Percentiles rank a stretch among this genome's conserved stretches.
Conservation (phyloP, 2,329 filamentous ascomycete genomes). For the Ceratocystis harringtonii region DNA sequence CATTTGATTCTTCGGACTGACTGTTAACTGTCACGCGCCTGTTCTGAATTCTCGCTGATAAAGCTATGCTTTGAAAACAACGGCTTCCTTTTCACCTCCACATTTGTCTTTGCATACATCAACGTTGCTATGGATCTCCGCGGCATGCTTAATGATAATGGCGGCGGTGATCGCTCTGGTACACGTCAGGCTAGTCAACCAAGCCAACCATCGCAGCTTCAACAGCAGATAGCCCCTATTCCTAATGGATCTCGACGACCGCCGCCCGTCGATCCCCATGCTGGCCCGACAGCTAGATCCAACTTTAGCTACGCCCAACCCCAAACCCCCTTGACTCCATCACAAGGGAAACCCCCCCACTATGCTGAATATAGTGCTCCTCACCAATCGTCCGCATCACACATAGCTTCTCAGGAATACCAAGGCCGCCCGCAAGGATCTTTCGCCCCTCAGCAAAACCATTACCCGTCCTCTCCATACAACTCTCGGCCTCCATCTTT, state of each 20-base stretch:
- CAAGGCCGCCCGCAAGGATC: constrained; percentile 19
- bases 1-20: not conserved
- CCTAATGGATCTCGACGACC: constrained; percentile 9
- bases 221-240: constrained; percentile 22
- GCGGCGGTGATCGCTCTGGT: constrained; percentile 27
- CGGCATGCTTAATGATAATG: constrained; percentile 40
- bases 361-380: constrained; percentile 38
- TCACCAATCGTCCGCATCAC: constrained; percentile 26
- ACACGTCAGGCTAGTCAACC: constrained; percentile 20
- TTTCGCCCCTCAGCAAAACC: constrained; percentile 19
- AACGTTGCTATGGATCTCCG: constrained; percentile 35
- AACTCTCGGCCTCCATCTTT: constrained; percentile 6
- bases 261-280: constrained; percentile 19
- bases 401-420: constrained; percentile 33
- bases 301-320: constrained; percentile 19
- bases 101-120: not conserved
- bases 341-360: constrained; percentile 22
- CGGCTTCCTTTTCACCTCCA: not conserved
- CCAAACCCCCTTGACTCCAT: constrained; percentile 17
- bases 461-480: constrained; percentile 14
- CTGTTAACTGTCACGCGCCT: not conserved
- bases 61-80: not conserved
- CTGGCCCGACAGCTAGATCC: constrained; percentile 19
- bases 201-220: constrained; percentile 17
- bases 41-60: not conserved